Evolutionary conservation across 1,284 basidiomycete genomes (phyloP).

Genomic region (Tilletia walkeri): DNA sequence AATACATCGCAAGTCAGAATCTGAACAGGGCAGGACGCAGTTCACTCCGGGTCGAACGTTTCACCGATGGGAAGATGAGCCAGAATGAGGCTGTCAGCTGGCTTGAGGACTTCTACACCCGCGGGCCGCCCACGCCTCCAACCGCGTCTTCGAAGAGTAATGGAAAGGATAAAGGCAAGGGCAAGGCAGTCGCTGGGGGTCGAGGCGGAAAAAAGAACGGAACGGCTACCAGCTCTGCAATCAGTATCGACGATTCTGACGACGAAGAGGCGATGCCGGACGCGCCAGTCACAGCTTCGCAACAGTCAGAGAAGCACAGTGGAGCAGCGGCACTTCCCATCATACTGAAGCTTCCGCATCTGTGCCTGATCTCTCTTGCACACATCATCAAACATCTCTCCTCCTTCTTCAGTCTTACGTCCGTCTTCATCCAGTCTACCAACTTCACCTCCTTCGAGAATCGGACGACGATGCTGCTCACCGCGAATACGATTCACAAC

Average conservation of each 20-base stretch:
- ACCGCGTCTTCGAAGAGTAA: slow-evolving; percentile 13
- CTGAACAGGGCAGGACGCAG: slow-evolving; percentile 43
- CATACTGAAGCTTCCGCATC: slow-evolving; percentile 47
- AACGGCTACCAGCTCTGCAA: not conserved
- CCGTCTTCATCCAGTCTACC: slow-evolving; percentile 53
- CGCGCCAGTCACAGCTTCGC: no score
- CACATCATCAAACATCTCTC: slow-evolving; percentile 74
- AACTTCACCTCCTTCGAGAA: slow-evolving; percentile 70
- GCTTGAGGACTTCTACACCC: slow-evolving; percentile 69
- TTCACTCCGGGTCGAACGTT: slow-evolving; percentile 65
- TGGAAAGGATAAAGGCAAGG: slow-evolving; percentile 22
- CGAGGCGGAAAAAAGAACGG: not conserved
- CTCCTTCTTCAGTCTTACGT: slow-evolving; percentile 67
- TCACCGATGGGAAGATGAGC: slow-evolving; percentile 61
- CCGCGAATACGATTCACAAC: slow-evolving; percentile 81
- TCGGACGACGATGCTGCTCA: slow-evolving; percentile 80
- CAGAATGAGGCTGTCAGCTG: slow-evolving; percentile 73
- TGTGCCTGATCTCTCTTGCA: slow-evolving; percentile 72
- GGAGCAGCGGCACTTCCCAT: slow-evolving; percentile 23
- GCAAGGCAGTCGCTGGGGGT: not conserved
- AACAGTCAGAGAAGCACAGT: slow-evolving; percentile 23
- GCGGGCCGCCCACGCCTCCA: slow-evolving; percentile 38
- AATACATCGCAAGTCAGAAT: slow-evolving; percentile 61
- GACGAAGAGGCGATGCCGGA: not conserved
- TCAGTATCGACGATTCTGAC: slow-evolving; percentile 11